Evolutionary conservation across 1,139 yeast species (phyloP), one percentile per base, ranked within the genome.

Genomic region (Scheffersomyces titani): DNA sequence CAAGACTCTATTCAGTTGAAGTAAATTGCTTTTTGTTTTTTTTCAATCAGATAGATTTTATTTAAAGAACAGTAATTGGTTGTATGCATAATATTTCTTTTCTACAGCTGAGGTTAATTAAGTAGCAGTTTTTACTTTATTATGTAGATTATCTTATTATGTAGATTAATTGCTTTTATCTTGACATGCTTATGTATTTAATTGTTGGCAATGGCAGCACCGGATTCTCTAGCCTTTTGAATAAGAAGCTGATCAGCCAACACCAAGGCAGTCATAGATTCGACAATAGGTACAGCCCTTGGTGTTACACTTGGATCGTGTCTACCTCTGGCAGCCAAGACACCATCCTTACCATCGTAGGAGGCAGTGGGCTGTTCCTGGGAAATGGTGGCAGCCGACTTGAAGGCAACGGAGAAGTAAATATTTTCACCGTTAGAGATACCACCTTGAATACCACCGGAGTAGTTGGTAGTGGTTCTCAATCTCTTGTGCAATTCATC

Each of bases 231-330:
- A 47, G 97, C 80, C 74, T 90, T 88, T 76, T 94, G 99, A 53
- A 93, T 83, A 76, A 94, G 76, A 57, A 89, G 77, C 61, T 91
- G 88, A 73, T 94, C 99, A 54, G 93, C 94, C 63, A 94, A 76
- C 2, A 92, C 98, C 64, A 96, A 81, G 7, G 98, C 96, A 55
- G 98, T 85, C 99, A 94, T 94, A 51, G 99, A 92, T 77, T 94
- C 99, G 51, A 94, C 98, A 69, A 94, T 94, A 54, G 99, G 99
- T 57, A 94, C 93, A 40, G 99, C 99, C 75, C 99, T 87, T 62
- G 99, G 99, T 16, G 97, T 96, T 56, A 94, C 99, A 69, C 94
- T 92, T 40, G 99, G 99, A 72, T 94, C 99, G 70, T 94, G 99
- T 81, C 99, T 89, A 59, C 99, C 99, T 72, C 94, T 88, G 48